Percentiles rank a stretch among this genome's conserved stretches.
Evolutionary conservation across 1,139 yeast genomes (phyloP).

Genomic region (Eremothecium sinecaudum): DNA sequence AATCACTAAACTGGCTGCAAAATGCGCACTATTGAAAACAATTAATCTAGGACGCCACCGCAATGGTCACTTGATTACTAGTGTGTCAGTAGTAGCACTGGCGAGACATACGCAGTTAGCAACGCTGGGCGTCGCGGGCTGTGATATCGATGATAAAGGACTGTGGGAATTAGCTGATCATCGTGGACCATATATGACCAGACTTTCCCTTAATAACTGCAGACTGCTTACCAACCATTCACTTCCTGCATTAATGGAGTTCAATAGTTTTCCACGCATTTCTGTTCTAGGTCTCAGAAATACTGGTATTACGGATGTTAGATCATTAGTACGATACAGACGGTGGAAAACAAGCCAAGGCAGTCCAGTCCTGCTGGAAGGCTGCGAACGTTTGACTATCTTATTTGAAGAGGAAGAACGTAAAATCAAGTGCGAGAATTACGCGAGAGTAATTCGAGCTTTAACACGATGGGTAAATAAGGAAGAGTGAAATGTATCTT

Average conservation of each 20-base stretch:
- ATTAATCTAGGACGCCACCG: constrained; percentile 76
- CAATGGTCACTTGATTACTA: constrained; percentile 61
- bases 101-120: constrained; percentile 45
- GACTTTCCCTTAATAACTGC: constrained; percentile 77
- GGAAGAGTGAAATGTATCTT: too few relatives aligned
- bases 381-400: constrained; percentile 59
- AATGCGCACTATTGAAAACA: constrained; percentile 46
- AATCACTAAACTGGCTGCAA: constrained; percentile 50
- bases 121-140: constrained; percentile 86
- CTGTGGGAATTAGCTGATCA: constrained; percentile 70
- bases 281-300: constrained; percentile 73
- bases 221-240: constrained; percentile 54
- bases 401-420: constrained; percentile 55
- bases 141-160: constrained; percentile 63
- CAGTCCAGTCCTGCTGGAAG: constrained; percentile 56
- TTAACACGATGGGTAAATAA: constrained; percentile 51
- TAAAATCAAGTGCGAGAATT: constrained; percentile 47
- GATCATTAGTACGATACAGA: constrained; percentile 60
- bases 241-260: constrained; percentile 50
- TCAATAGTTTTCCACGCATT: constrained; percentile 47
- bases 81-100: constrained; percentile 52
- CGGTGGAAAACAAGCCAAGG: constrained; percentile 47
- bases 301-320: constrained; percentile 50
- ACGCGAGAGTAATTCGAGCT: constrained; percentile 45
- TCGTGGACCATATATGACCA: constrained; percentile 47